phyloP scores from a whole-genome alignment of 352 stramenopile genomes.

The Globisporangium cylindrosporum region DNA sequence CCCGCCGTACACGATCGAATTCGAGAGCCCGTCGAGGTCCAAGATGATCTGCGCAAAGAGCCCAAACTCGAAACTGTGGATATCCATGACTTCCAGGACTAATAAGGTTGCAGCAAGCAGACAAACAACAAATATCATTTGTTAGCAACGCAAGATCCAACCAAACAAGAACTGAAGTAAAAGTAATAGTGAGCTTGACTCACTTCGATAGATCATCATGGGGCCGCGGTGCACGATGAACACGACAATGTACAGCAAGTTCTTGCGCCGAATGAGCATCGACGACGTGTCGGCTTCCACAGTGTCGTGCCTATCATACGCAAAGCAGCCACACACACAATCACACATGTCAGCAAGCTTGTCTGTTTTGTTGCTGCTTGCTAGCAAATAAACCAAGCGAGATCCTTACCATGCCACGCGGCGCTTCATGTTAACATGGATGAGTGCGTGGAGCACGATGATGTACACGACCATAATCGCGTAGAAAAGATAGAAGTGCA shows the following conservation, averaged over 20 bases:
- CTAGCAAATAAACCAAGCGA: not conserved
- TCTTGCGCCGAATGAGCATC: conserved; percentile 65
- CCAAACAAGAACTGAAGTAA: not conserved
- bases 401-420: conserved; percentile 41
- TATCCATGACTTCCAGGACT: conserved; percentile 39
- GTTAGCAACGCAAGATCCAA: not conserved
- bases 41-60: conserved; percentile 58
- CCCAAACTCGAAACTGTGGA: conserved; percentile 37
- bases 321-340: conserved; percentile 1
- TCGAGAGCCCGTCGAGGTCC: conserved; percentile 70
- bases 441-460: conserved; percentile 55
- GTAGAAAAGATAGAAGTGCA: conserved; percentile 81
- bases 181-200: conserved; percentile 13
- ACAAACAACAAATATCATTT: not conserved
- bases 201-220: conserved; percentile 73
- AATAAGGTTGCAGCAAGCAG: conserved; percentile 3
- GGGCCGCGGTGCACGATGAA: conserved; percentile 65
- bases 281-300: conserved; percentile 62
- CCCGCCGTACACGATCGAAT: conserved; percentile 69
- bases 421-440: conserved; percentile 66
- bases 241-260: conserved; percentile 70
- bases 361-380: not conserved
- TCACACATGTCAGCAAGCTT: conserved; percentile 6
- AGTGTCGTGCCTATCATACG: conserved; percentile 47
- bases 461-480: conserved; percentile 69